Evolutionary conservation across 306 rosid species (phyloP).

Genomic region (Hippophae gyantsensis): DNA sequence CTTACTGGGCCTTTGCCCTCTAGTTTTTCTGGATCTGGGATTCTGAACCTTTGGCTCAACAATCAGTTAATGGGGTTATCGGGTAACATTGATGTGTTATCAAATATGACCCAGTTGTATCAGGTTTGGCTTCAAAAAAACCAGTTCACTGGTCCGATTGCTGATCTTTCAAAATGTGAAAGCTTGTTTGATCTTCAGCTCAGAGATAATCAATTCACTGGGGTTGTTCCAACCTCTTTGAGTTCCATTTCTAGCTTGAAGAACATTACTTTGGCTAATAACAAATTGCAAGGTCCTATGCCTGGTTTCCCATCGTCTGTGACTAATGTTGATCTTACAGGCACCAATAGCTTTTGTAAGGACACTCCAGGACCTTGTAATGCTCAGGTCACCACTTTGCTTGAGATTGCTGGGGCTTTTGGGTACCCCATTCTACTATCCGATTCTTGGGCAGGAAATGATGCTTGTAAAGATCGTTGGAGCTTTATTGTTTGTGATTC

Average conservation of each 20-base stretch:
- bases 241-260: slow-evolving; percentile 24
- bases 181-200: slow-evolving; percentile 56
- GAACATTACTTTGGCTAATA: slow-evolving; percentile 49
- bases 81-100: slow-evolving; percentile 39
- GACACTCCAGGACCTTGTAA: slow-evolving; percentile 38
- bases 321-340: slow-evolving; percentile 9
- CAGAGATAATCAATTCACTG: slow-evolving; percentile 53
- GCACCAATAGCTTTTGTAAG: slow-evolving; percentile 48
- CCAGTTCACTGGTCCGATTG: slow-evolving; percentile 53
- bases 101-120: slow-evolving; percentile 42
- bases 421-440: slow-evolving; percentile 40
- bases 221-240: slow-evolving; percentile 49
- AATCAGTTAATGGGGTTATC: slow-evolving; percentile 57
- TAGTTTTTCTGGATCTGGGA: slow-evolving; percentile 38
- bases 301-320: slow-evolving; percentile 39
- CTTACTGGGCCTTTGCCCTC: slow-evolving; percentile 55
- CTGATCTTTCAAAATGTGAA: slow-evolving; percentile 44
- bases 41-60: slow-evolving; percentile 59
- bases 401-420: slow-evolving; percentile 38
- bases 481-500: slow-evolving; percentile 33
- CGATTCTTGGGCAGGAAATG: slow-evolving; percentile 34
- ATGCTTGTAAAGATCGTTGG: slow-evolving; percentile 39
- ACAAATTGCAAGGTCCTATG: slow-evolving; percentile 51
- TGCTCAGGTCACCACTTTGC: slow-evolving; percentile 35
- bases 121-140: slow-evolving; percentile 78